Evolutionary conservation across 179 eudicot species (phyloP), one percentile per base, ranked within the genome.

Genomic region (Beta lomatogona): DNA sequence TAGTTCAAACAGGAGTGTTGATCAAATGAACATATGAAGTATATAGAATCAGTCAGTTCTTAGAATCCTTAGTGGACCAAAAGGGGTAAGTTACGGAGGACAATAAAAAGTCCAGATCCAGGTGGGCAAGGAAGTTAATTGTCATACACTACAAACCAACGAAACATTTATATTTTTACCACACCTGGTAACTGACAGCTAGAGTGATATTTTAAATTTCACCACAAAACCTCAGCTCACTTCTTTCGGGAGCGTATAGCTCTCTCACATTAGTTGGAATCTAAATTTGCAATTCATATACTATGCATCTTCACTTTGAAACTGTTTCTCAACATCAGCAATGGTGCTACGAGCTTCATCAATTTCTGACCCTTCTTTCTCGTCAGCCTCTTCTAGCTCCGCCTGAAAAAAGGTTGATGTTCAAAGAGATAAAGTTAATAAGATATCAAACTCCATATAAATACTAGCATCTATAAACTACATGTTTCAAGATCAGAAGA

Each of bases 281-380:
- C 64, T 73, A 25, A 57, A 18, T 31, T 73, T 50, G 45, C 45
- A 5, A 25, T 15, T 64, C 45, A 45, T 31, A 60, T 18, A 57
- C 79, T 80, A 71, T 52, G 78, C 81, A 81, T 84, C 80, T 82
- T 69, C 85, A 67, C 84, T 83, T 72, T 87, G 88, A 65, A 89
- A 86, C 52, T 85, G 75, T 77, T 85, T 87, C 78, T 90, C 94
- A 75, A 89, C 89, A 54, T 91, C 94, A 11, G 86, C 80, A 65
- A 92, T 80, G 68, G 86, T 83, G 85, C 82, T 89, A 53, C 84
- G 87, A 80, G 97, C 93, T 80, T 90, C 93, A 45, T 85, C 90
- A n/a, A 91, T 64, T 86, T 92, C 94, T 36, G 89, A 82, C 41
- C 91, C 94, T 70, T 84, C 91, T 54, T 86, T 86, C 76, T 91